Conservation (phyloP, 495 filamentous ascomycete species). For the Aspergillus olivimuriae region DNA sequence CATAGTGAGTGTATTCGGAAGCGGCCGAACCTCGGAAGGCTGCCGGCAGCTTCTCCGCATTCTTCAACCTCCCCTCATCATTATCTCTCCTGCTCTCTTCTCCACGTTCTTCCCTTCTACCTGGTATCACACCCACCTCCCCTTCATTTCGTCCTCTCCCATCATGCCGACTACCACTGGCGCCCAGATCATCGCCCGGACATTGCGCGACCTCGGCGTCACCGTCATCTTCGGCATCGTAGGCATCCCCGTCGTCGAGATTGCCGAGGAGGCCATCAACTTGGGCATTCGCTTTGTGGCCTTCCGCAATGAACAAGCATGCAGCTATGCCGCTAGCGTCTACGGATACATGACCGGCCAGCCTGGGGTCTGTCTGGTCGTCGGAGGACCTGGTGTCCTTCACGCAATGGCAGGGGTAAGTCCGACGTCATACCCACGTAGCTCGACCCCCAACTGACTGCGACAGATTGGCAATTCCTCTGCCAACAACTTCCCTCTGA, state of each 20-base stretch:
- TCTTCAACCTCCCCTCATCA: not conserved
- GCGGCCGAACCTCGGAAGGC: not conserved
- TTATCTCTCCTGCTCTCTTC: not conserved
- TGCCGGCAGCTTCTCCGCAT: not conserved
- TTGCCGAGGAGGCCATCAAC: conserved; percentile 57
- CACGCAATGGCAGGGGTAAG: conserved; percentile 56
- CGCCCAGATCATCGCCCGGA: conserved; percentile 52
- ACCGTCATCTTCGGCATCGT: conserved; percentile 59
- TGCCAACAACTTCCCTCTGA: conserved; percentile 53
- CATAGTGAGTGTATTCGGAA: too few species aligned
- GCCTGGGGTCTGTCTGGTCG: conserved; percentile 57
- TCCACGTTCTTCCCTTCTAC: not conserved
- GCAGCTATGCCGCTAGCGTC: conserved; percentile 55
- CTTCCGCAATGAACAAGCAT: conserved; percentile 62
- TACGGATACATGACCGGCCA: conserved; percentile 61
- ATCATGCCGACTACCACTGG: conserved; percentile 40
- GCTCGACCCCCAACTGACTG: too few species aligned
- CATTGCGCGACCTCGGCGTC: conserved; percentile 49
- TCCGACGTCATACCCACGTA: conserved; percentile 1
- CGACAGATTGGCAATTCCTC: conserved; percentile 52
- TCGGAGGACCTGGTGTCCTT: conserved; percentile 59
- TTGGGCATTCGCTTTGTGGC: conserved; percentile 59
- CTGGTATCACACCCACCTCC: not conserved
- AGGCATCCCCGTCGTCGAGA: conserved; percentile 59
- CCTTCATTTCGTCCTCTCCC: too few species aligned